Evolutionary conservation across 2,329 filamentous ascomycete genomes (phyloP), one percentile per base, ranked within the genome.

Genomic region (Fusarium concolor): DNA sequence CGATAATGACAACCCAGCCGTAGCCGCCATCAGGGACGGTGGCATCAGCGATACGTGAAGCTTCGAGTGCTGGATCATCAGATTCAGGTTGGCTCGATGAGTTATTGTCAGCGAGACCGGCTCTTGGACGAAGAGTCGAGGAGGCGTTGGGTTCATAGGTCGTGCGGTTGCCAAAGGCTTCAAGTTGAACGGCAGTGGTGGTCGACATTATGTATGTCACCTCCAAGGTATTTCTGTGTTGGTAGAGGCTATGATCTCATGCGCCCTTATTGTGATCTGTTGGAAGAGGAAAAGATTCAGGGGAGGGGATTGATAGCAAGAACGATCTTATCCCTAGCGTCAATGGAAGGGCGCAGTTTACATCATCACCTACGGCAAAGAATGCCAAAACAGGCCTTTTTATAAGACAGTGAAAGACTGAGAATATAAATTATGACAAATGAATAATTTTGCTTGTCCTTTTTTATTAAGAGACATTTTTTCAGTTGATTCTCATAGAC

Each of bases 21-120:
- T 72, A 67, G 3, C 75, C 75, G 4, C 75, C 75, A n/a, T 76
- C 75, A 0, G 75, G 75, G 1, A 72, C 71, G 0, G 56, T 60
- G 11, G 63, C 70, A 15, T 74, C 71, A 3, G 69, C 71, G 24
- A 71, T 56, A 2, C 71, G 57, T 0, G 71, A 73, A 1, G 71
- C 71, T 53, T 72, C 71, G 0, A 73, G 67, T 0, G 71, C 67
- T 18, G 71, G 68, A 4, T 73, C 71, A 15, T 52, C 53, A 0
- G 54, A 45, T 1, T 49, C 31, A 10, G 17, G 8, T 0, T 29
- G n/a, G 3, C 18, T 12, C 1, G 20, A 12, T 0, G 42, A 28
- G 9, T 15, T 8, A 2, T 31, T 33, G 7, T 69, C 66, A 0
- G 53, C 24, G 1, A 53, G 61, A 1, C 53, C 65, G 14, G 46